Evolutionary conservation across 768 basidiomycete species (phyloP).

Genomic region (Suillus luteus): DNA sequence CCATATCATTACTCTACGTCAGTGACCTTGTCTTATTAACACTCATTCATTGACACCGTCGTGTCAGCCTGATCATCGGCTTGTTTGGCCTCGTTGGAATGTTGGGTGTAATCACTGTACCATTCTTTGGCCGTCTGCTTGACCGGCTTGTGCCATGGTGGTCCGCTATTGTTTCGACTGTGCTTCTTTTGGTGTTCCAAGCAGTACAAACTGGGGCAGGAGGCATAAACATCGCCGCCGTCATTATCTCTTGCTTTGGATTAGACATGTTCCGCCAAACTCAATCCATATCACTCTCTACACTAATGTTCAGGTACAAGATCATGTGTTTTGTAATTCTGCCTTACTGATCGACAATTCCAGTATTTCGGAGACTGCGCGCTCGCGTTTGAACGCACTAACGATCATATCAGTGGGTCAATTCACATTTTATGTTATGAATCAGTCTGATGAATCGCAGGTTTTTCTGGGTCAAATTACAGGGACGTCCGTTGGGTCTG

Average conservation of each 20-base stretch:
- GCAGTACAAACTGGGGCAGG: slow-evolving; percentile 40
- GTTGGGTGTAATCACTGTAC: slow-evolving; percentile 36
- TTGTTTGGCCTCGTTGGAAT: slow-evolving; percentile 51
- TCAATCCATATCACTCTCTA: slow-evolving; percentile 37
- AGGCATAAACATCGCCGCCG: slow-evolving; percentile 39
- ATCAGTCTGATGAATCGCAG: slow-evolving; percentile 13
- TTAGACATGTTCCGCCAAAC: slow-evolving; percentile 43
- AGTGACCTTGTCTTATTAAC: slow-evolving; percentile 10
- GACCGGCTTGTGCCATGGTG: slow-evolving; percentile 44
- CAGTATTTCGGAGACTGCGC: slow-evolving; percentile 29
- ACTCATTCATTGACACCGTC: background rate
- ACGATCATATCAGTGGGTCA: slow-evolving; percentile 27
- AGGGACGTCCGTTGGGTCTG: slow-evolving; percentile 43
- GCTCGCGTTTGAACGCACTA: slow-evolving; percentile 32
- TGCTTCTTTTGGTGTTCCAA: slow-evolving; percentile 30
- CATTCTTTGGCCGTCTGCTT: slow-evolving; percentile 29
- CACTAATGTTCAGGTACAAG: slow-evolving; percentile 16
- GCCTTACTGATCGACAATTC: slow-evolving; percentile 8
- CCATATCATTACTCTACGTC: slow-evolving; percentile 43
- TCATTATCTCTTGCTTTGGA: slow-evolving; percentile 42
- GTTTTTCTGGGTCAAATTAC: slow-evolving; percentile 41
- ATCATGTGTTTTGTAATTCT: slow-evolving; percentile 17
- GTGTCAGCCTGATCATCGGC: slow-evolving; percentile 41
- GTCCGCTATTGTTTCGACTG: slow-evolving; percentile 39
- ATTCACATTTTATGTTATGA: background rate